phyloP scores from a whole-genome alignment of 2,329 filamentous ascomycete species.

The Fusarium compactum region DNA sequence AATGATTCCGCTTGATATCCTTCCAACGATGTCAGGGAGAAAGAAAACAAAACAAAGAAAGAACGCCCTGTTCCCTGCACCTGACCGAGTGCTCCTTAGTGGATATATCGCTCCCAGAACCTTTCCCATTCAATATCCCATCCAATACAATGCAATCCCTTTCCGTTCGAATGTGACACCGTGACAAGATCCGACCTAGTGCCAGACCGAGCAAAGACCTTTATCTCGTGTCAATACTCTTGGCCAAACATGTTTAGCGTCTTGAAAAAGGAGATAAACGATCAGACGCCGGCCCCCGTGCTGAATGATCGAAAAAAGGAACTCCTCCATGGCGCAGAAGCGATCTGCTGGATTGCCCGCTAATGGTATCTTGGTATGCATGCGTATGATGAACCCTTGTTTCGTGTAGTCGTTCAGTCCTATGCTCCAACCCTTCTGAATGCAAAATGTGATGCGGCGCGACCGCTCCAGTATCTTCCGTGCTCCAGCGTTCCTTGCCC shows the following conservation, averaged over 20 bases:
- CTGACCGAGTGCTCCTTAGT: conserved; percentile 1
- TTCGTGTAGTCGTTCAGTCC: conserved; percentile 42
- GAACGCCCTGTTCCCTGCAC: conserved; percentile 19
- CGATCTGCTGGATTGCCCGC: conserved; percentile 27
- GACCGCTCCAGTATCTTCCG: conserved; percentile 39
- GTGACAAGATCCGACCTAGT: background rate
- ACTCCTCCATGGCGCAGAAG: conserved; percentile 29
- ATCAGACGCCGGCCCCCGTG: conserved; percentile 36
- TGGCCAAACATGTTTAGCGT: background rate
- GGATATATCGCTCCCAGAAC: conserved; percentile 16
- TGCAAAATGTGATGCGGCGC: conserved; percentile 39
- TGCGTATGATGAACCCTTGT: conserved; percentile 39
- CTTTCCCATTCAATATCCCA: conserved; percentile 9
- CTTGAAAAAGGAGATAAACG: conserved; percentile 3
- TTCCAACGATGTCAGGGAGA: conserved; percentile 3
- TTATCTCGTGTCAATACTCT: background rate
- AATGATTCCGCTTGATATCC: background rate
- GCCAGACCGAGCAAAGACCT: background rate
- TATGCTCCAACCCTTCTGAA: conserved; percentile 41
- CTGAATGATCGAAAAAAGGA: conserved; percentile 30
- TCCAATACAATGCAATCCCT: conserved; percentile 24
- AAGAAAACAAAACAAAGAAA: conserved; percentile 1
- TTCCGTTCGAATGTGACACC: conserved; percentile 12
- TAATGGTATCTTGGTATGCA: conserved; percentile 37
- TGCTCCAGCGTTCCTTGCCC: conserved; percentile 34